Base-by-base conservation (phyloP, 1,284 basidiomycete species). In the Puccinia polysora region DNA sequence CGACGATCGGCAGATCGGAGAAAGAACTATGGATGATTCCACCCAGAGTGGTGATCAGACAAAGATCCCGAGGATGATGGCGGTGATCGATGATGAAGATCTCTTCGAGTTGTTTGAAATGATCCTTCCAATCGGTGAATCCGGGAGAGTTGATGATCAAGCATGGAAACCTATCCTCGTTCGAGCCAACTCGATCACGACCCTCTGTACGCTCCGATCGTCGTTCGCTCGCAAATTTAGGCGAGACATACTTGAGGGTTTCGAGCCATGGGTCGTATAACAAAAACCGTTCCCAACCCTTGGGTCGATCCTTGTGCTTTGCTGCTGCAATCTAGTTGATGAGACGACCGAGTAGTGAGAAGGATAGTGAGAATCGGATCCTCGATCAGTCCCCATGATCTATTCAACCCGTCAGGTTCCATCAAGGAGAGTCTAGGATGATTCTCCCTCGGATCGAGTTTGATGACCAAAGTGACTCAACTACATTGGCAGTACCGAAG, bases 11-110 rank as follows among this genome's bases (percentile, higher is more conserved):
- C 2, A 71, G 40, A 56, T 71, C 69, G 15, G 69, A 71, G 34
- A 71, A 71, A 0, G 69, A 71, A 47, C 58, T 60, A 63, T 63
- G 59, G 14, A 62, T 63, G 59, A 71, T 71, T 53, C 69, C 69
- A 23, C 49, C 49, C n/a, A 63, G 23, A 20, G 69, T 71, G 43
- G 59, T 36, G 30, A 71, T 43, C 40, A 56, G 47, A 49, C 38
- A 56, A 2, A 36, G 14, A 20, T 50, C 20, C 14, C 23, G 47
- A 34, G 58, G 23, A 6, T 56, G 15, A 18, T 23, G 38, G 47
- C 40, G 28, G 18, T 59, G 30, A 18, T 47, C 23, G 45, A 50
- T 23, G 36, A 25, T 40, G 18, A 71, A 30, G n/a, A 63, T 12
- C 12, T 63, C 49, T 30, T n/a, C n/a, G 7, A 71, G 47, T 14